Evolutionary conservation across 148 eudicot genomes (phyloP).

Genomic region (Selenicereus undatus): DNA sequence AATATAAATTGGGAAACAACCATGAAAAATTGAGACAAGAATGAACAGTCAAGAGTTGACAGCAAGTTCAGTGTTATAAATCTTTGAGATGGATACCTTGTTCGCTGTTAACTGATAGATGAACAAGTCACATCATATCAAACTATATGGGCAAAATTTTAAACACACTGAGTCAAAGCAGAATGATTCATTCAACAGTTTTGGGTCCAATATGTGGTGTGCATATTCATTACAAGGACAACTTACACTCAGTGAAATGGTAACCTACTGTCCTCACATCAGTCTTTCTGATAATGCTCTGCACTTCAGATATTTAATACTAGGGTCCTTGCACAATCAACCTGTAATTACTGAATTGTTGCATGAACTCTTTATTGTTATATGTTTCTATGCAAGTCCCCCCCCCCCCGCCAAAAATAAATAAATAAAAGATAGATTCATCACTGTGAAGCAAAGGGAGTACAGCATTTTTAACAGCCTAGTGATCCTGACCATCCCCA

Average conservation of each 20-base stretch:
- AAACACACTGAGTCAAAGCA: neutral
- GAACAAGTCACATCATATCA: neutral
- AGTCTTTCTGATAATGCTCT: neutral
- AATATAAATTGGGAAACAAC: neutral
- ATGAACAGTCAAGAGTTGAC: neutral
- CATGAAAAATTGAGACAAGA: neutral
- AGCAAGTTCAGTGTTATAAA: neutral
- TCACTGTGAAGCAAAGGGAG: too few relatives aligned
- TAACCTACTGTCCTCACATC: neutral
- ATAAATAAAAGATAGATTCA: too few relatives aligned
- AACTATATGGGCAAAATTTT: neutral
- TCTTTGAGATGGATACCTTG: neutral
- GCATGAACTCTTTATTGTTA: too few relatives aligned
- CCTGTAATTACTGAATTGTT: too few relatives aligned
- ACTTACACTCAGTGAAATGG: neutral
- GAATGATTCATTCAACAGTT: neutral
- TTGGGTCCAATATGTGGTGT: neutral
- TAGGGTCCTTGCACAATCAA: too few relatives aligned
- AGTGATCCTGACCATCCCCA: too few relatives aligned
- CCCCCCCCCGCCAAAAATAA: too few relatives aligned
- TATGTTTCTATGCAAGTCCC: too few relatives aligned
- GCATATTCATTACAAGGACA: neutral
- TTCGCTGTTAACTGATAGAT: neutral
- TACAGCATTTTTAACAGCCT: too few relatives aligned
- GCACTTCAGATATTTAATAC: too few relatives aligned